phyloP scores from a whole-genome alignment of 768 basidiomycete species.

The Suillus decipiens region DNA sequence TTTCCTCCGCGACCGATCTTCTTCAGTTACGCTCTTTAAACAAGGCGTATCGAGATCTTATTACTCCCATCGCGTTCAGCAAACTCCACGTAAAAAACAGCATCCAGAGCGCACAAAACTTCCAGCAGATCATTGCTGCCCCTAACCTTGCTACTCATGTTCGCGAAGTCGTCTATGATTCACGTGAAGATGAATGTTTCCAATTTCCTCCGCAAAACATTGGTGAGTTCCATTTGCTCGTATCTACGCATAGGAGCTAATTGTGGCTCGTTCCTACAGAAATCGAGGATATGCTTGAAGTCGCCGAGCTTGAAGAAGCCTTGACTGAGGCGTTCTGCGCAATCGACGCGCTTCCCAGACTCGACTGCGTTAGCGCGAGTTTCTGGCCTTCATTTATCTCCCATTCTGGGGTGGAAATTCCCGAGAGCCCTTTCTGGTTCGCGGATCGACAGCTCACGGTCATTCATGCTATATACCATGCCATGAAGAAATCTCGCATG shows the following conservation, averaged over 20 bases:
- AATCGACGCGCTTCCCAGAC: constrained; percentile 21
- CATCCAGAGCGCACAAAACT: constrained; percentile 27
- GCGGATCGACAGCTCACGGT: constrained; percentile 29
- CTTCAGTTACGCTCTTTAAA: constrained; percentile 31
- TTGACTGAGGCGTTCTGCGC: constrained; percentile 29
- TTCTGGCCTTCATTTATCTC: constrained; percentile 35
- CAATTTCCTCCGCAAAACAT: constrained; percentile 20
- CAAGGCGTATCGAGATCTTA: constrained; percentile 25
- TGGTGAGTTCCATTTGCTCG: constrained; percentile 12
- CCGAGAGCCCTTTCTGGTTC: constrained; percentile 34
- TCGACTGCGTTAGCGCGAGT: constrained; percentile 26
- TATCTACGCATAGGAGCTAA: neutral
- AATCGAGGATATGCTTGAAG: constrained; percentile 28
- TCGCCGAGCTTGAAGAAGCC: constrained; percentile 33
- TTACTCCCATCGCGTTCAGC: constrained; percentile 27
- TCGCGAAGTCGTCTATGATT: constrained; percentile 31
- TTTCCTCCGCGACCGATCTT: constrained; percentile 28
- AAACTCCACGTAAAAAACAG: constrained; percentile 28
- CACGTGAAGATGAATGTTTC: constrained; percentile 27
- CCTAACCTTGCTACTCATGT: constrained; percentile 26
- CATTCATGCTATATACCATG: constrained; percentile 26
- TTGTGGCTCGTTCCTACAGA: constrained; percentile 13
- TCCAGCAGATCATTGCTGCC: constrained; percentile 23
- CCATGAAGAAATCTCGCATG: constrained; percentile 22
- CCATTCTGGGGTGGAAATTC: constrained; percentile 23